Evolutionary conservation across 2,329 filamentous ascomycete genomes (phyloP), one percentile per base, ranked within the genome.

Genomic region (Cordyceps farinosa): DNA sequence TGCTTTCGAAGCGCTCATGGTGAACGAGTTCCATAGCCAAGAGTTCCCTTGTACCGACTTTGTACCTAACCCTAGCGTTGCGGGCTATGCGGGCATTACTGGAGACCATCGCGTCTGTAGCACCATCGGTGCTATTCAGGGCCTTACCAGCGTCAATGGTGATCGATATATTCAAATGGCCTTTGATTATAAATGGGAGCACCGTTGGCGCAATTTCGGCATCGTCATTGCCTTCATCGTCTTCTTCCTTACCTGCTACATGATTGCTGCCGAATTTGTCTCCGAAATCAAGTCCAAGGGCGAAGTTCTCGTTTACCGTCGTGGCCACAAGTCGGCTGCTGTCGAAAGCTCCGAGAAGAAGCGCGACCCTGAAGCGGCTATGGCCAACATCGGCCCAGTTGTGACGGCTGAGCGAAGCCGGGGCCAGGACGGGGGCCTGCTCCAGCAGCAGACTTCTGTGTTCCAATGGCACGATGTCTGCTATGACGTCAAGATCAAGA

Each of bases 381-480:
- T 78, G 71, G 76, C 77, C 15, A 76, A 80, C 29, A 80, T 82
- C n/a, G 81, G 81, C 2, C 79, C 81, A 10, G 72, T 77, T 22
- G 77, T 78, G 15, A 82, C 81, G 8, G 76, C 79, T n/a, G 76
- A 78, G 53, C 75, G 75, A 36, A 75, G 73, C 34, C 71, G 72
- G 11, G 71, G 76, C 48, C 79, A 80, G 68, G 73, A 78, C 59
- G 70, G 64, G 5, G 79, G 75, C 48, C 80, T 78, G 42, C 71
- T 84, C 2, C 74, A 80, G 68, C 67, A 74, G 67, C 88, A 91
- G 72, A 91, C 86, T 5, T 90, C 90, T 29, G 86, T 93, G 65
- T 96, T 96, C 80, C 90, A 92, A 71, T 96, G 92, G 92, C 84
- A 88, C 67, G 83, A 94, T 69, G 88, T 96, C 1, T 92, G 89